Conservation (phyloP, 2,329 filamentous ascomycete genomes). For the Cercospora sp. region DNA sequence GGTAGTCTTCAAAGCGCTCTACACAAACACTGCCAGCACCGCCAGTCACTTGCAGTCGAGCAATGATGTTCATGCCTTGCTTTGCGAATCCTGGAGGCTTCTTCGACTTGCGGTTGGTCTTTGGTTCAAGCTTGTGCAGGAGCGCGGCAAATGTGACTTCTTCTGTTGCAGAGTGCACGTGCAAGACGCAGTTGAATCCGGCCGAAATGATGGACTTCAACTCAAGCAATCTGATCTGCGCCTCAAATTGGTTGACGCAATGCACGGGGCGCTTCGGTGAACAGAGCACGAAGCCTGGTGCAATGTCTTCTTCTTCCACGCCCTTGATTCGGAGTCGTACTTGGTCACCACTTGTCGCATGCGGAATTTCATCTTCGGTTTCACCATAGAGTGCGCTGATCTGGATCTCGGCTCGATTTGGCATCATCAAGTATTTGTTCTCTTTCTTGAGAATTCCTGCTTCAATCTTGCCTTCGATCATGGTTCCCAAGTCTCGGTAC, state of each 20-base stretch:
- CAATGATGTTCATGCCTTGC: constrained; percentile 82
- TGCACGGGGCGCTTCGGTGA: constrained; percentile 92
- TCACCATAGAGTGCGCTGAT: constrained; percentile 89
- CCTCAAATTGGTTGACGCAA: constrained; percentile 85
- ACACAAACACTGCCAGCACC: constrained; percentile 86
- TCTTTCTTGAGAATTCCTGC: constrained; percentile 92
- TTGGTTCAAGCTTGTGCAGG: constrained; percentile 93
- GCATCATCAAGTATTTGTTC: constrained; percentile 88
- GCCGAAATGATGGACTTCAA: constrained; percentile 91
- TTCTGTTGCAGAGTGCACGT: constrained; percentile 96
- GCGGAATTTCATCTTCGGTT: constrained; percentile 84
- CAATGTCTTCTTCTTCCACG: constrained; percentile 94
- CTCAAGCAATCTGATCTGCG: constrained; percentile 92
- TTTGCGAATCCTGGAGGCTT: constrained; percentile 86
- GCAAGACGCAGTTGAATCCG: constrained; percentile 96
- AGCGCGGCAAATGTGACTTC: constrained; percentile 89
- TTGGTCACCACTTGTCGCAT: constrained; percentile 89
- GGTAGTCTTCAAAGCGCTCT: constrained; percentile 93
- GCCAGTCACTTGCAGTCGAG: constrained; percentile 75
- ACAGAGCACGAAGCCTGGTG: constrained; percentile 94
- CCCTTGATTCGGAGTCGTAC: constrained; percentile 88
- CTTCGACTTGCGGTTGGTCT: constrained; percentile 91
- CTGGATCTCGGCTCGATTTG: constrained; percentile 78
- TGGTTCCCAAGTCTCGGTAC: constrained; percentile 95
- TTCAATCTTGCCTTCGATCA: constrained; percentile 97